Conservation (phyloP, 1,139 yeast genomes). For the Taphrina confusa region DNA sequence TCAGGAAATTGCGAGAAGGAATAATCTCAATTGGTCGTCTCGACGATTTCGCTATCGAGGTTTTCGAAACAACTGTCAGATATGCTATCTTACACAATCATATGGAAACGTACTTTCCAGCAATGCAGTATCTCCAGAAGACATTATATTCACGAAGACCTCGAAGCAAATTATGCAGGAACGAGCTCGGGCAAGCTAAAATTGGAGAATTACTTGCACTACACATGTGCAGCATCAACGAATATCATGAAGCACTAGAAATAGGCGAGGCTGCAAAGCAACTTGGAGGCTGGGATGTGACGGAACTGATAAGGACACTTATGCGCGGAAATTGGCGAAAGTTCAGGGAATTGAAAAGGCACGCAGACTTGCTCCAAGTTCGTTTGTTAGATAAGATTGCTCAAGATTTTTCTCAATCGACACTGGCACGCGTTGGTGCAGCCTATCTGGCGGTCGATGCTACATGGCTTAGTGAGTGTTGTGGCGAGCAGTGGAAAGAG, state of each 20-base stretch:
- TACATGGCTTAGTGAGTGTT: not conserved
- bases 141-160: slow-evolving; percentile 34
- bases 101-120: slow-evolving; percentile 41
- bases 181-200: not conserved
- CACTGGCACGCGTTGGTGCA: not conserved
- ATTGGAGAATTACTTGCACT: not conserved
- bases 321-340: not conserved
- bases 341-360: not conserved
- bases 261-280: not conserved
- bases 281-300: not conserved
- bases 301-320: not conserved
- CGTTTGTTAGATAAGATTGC: not conserved
- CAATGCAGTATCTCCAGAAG: slow-evolving; percentile 39
- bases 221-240: slow-evolving; percentile 14
- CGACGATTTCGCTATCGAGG: slow-evolving; percentile 35
- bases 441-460: slow-evolving; percentile 6
- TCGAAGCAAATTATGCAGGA: not conserved
- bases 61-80: slow-evolving; percentile 39
- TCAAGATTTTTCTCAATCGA: not conserved
- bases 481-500: not conserved
- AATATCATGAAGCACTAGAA: slow-evolving; percentile 20
- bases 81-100: slow-evolving; percentile 41
- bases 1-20: slow-evolving; percentile 41
- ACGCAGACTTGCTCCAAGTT: not conserved
- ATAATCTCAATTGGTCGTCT: slow-evolving; percentile 36